These are phyloP conservation scores for Ensete glaucum DNA, from an alignment of 176 grass and related monocot species.

Conservation along the genomic window DNA sequence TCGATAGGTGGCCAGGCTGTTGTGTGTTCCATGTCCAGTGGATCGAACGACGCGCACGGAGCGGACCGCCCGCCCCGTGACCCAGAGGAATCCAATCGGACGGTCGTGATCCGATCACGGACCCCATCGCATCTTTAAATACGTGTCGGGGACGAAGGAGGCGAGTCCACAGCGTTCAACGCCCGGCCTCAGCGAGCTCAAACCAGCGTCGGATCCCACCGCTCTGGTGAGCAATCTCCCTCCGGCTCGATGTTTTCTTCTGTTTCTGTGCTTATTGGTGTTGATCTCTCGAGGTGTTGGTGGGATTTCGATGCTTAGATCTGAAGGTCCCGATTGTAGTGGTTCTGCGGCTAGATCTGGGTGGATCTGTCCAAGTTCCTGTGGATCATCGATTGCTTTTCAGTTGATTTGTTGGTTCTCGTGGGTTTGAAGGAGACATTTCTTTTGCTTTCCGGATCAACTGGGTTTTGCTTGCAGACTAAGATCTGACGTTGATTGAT, in stretches of 20 bases:
- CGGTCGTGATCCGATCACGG: background rate
- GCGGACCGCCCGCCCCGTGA: background rate
- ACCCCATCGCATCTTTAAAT: background rate
- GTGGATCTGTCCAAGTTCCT: background rate
- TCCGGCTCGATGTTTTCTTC: background rate
- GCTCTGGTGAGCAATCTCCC: background rate
- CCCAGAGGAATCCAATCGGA: background rate
- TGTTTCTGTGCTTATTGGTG: too few relatives aligned
- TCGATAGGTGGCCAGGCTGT: too few relatives aligned
- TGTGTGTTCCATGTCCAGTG: too few relatives aligned
- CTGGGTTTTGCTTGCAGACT: background rate
- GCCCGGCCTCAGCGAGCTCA: background rate
- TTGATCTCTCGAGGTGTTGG: background rate
- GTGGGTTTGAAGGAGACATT: background rate
- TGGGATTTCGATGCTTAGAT: background rate
- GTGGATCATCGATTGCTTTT: background rate
- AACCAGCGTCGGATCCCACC: background rate
- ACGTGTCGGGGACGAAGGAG: background rate
- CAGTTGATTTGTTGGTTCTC: background rate
- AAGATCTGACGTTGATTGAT: background rate
- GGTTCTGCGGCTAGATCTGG: background rate
- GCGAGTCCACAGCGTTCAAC: background rate
- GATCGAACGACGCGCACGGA: background rate
- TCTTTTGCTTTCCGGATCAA: background rate
- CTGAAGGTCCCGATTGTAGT: background rate